These are phyloP conservation scores for Scheffersomyces titani DNA, from an alignment of 1,139 yeast genomes.

Conservation along the genomic window DNA sequence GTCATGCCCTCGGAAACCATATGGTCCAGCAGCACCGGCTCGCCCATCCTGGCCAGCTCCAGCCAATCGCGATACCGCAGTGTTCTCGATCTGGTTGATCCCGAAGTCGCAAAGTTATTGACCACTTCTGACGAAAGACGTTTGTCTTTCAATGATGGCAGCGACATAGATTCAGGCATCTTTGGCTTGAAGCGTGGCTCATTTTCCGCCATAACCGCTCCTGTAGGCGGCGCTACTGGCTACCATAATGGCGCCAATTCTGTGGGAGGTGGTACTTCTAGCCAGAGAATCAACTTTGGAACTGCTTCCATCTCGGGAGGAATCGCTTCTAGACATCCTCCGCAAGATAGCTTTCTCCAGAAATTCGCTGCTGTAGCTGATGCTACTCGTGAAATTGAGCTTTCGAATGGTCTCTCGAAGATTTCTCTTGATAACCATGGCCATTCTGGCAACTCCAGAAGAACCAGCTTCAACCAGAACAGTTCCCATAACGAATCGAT, in stretches of 20 bases:
- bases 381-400: constrained; percentile 74
- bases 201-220: constrained; percentile 48
- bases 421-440: constrained; percentile 29
- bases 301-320: constrained; percentile 67
- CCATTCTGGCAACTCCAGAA: constrained; percentile 30
- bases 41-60: constrained; percentile 28
- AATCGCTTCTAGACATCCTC: constrained; percentile 48
- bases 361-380: constrained; percentile 78
- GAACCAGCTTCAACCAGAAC: constrained; percentile 47
- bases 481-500: constrained; percentile 8
- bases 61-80: constrained; percentile 28
- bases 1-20: constrained; percentile 30
- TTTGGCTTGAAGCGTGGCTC: constrained; percentile 52
- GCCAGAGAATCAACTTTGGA: constrained; percentile 42
- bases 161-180: constrained; percentile 42
- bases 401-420: constrained; percentile 32
- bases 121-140: constrained; percentile 19
- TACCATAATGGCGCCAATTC: constrained; percentile 8
- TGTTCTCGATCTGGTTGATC: constrained; percentile 42
- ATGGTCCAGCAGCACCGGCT: constrained; percentile 33
- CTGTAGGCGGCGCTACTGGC: constrained; percentile 29
- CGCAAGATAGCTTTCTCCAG: constrained; percentile 56
- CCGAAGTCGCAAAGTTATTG: constrained; percentile 49
- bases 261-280: constrained; percentile 2
- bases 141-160: constrained; percentile 45